Evolutionary conservation across 2,329 filamentous ascomycete species (phyloP), one percentile per base, ranked within the genome.

Genomic region (Cadophora malorum): DNA sequence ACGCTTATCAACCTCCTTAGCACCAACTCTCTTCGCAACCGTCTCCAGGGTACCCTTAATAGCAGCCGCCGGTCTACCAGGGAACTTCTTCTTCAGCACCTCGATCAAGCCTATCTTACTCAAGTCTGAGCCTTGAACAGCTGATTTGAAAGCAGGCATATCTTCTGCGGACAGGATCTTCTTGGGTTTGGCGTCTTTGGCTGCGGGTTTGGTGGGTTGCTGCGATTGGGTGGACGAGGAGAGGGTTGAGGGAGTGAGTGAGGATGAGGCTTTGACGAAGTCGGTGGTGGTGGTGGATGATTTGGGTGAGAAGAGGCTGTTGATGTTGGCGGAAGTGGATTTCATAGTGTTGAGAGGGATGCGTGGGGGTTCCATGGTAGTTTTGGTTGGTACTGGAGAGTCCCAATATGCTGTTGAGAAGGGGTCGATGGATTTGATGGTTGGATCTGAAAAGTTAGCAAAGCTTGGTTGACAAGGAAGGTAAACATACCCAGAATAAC

Each of bases 371-470:
- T 79, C 68, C 78, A 79, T 79, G 8, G 71, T 49, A 1, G 69
- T 68, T 33, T 19, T 66, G 35, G 1, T 67, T 61, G 31, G 63
- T 38, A 2, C 67, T 65, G 58, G 28, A 33, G 74, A 62, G 23
- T 71, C 78, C 96, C 96, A 98, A 79, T 98, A 98, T 0, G 83
- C 79, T 0, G 88, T 88, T 0, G 93, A 94, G 77, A 95, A 96
- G 0, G 96, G 96, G 75, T 99, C 90, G 71, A 99, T 95, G 8
- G 89, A 80, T 47, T 85, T 80, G 16, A 66, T 78, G 28, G 64
- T 79, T 76, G 62, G 81, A 58, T 74, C 75, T 78, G 58, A 9
- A 61, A 23, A 38, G 49, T 68, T 68, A 70, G 28, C 14, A 5
- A 16, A 25, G 7, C 23, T 52, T 49, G 10, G 2, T 10, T 38